Base-by-base conservation (phyloP, 164 flowering plant species). In the Macadamia integrifolia region DNA sequence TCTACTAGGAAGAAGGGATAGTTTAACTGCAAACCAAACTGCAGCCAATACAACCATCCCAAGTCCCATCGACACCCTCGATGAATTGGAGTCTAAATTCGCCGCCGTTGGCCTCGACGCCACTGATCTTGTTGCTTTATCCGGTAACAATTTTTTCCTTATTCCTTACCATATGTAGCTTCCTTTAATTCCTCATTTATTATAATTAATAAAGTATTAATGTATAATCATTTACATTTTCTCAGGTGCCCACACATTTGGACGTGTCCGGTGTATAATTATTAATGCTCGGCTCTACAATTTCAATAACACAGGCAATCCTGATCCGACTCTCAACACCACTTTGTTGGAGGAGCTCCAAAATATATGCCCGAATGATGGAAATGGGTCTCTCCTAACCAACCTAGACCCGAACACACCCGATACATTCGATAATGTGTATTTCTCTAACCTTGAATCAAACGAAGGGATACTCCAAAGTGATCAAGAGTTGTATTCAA, bases 331-430 rank as follows among this genome's bases (percentile, higher is more conserved):
- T 15, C 6, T 84, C 3, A 66, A 79, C 67, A 35, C 1, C 81
- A 0, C 61, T 73, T 0, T 80, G 72, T 66, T 58, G 79, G 31
- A 35, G 46, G 4, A 71, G 78, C 83, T 86, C 6, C 74, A 42
- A 3, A 61, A 65, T 29, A 7, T 18, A 1, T 86, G 87, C 61
- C 89, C 88, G 0, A 72, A 78, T 60, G 61, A 57, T 15, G 83
- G 82, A 1, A 9, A 53, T n/a, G 64, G 23, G 0, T 56, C 14
- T 1, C 23, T n/a, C 3, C 10, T 75, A 43, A 61, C 52, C 18
- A 68, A 79, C 61, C 83, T 86, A n/a, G 89, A 86, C 58, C 80
- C 60, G 0, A 58, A 73, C 0, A 79, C 82, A 0, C 74, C 85
- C 0, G 13, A 82, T 40, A 40, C 1, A 7, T 85, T 86, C 29